Evolutionary conservation across 106 monocot species (phyloP).

Genomic region (Dendrobium officinale): DNA sequence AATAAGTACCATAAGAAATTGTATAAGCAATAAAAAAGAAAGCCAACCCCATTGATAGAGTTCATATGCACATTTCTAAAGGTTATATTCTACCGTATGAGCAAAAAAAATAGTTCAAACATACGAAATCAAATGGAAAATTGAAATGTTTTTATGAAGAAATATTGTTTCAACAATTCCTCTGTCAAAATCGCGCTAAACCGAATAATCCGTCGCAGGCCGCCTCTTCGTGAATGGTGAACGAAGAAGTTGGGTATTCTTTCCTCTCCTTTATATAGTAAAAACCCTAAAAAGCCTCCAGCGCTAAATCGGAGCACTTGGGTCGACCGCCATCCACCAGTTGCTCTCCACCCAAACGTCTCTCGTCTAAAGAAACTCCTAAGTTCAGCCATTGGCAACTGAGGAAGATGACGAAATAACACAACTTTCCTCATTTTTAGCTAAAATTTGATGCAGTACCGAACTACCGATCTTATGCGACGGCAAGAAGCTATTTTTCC

Average conservation of each 20-base stretch:
- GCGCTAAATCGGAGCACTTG: neutral
- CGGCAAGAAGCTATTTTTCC: neutral
- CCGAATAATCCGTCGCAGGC: neutral
- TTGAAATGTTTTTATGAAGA: neutral
- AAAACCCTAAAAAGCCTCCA: neutral
- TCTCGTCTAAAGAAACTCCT: neutral
- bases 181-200: neutral
- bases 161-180: neutral
- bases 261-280: neutral
- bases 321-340: neutral
- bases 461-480: neutral
- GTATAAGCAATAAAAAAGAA: neutral
- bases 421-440: neutral
- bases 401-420: neutral
- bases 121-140: neutral
- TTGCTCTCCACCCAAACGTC: neutral
- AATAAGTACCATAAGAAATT: no score
- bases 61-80: neutral
- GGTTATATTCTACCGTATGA: neutral
- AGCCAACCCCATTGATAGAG: neutral
- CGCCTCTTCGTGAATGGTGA: neutral
- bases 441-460: neutral
- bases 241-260: neutral
- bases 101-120: neutral
- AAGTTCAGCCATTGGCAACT: neutral